Evolutionary conservation across 1,284 basidiomycete genomes (phyloP), one percentile per base, ranked within the genome.

Genomic region (Moniliophthora roreri): DNA sequence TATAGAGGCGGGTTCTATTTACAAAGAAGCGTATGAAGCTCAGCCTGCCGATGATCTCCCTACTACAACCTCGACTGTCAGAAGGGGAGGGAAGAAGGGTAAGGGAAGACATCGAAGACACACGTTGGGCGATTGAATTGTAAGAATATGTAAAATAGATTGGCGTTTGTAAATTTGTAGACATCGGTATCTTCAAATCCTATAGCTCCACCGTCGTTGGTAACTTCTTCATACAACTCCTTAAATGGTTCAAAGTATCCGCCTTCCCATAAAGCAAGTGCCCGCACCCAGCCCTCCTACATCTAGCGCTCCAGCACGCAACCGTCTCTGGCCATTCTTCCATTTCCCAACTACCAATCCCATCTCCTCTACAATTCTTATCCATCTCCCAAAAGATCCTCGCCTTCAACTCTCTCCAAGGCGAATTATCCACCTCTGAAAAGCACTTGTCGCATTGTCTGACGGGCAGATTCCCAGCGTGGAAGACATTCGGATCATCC

Each of bases 311-410:
- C 54, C 54, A 56, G 16, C 54, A 56, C 16, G 20, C 41, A 3
- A 34, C 41, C 6, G 54, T 20, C 36, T 56, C 54, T 8, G 51
- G 51, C 54, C 54, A 56, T 32, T 52, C 54, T 38, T 56, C 54
- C 54, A 56, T 56, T 35, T 56, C 50, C 50, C 46, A 52, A 4
- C 39, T 34, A 2, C 50, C 50, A 9, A 56, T 24, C 32, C 44
- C 37, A 28, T 52, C 50, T 11, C 50, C 54, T n/a, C 32, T 46
- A 8, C 50, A 34, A 41, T 48, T 37, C 23, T 28, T 34, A 40
- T 56, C 75, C 65, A 75, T 69, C 58, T 75, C 75, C 48, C 63
- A 49, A 37, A 74, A 70, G 62, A 76, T 71, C 53, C 62, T 61
- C 28, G 62, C 48, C 54, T 72, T 73, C 38, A 74, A 50, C 56